Base-by-base conservation (phyloP, 805 yeast species). In the Metschnikowia vanudenii region DNA sequence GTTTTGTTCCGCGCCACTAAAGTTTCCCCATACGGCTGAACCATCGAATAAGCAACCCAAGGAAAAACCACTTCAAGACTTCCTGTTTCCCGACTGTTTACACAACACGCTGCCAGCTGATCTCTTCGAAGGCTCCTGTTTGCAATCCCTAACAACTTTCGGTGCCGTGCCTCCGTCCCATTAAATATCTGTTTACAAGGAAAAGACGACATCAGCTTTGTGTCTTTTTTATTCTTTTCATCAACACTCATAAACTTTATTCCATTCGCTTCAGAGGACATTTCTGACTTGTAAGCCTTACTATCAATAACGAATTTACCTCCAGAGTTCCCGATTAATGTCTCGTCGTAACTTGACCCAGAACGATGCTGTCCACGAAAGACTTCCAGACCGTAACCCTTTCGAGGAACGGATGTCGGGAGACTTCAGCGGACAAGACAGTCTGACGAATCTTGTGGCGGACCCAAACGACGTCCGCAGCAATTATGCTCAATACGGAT, bases 321-420 rank as follows among this genome's bases (percentile, higher is more conserved):
- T 22, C 24, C 24, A 4, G 24, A 22, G 8, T 5, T 5, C 24
- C 24, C 8, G 8, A 22, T 22, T 22, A n/a, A 53, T 53, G 56
- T 41, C 56, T 13, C 50, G 43, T 36, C 51, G 56, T 20, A 47
- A 53, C 42, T 50, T 53, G 45, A 53, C 56, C 5, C 56, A 42
- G 43, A 52, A 52, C 16, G 40, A 24, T 18, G 46, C 50, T n/a
- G 51, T 18, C 18, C 19, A 22, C 20, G 37, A 28, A 4, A 22
- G 24, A 22, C 28, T 9, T 32, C 31, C 32, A 12, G 41, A 28
- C 14, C 10, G 9, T 6, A 44, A 44, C 18, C 47, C 47, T 2
- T 50, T 50, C 30, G 53, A 46, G 13, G 53, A 50, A 18, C 48
- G 33, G 20, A 45, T 47, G 43, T 49, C 49, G 19, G 51, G 45